These are phyloP conservation scores for Gliomastix tumulicola DNA, from an alignment of 2,329 filamentous ascomycete species.

Conservation along the genomic window DNA sequence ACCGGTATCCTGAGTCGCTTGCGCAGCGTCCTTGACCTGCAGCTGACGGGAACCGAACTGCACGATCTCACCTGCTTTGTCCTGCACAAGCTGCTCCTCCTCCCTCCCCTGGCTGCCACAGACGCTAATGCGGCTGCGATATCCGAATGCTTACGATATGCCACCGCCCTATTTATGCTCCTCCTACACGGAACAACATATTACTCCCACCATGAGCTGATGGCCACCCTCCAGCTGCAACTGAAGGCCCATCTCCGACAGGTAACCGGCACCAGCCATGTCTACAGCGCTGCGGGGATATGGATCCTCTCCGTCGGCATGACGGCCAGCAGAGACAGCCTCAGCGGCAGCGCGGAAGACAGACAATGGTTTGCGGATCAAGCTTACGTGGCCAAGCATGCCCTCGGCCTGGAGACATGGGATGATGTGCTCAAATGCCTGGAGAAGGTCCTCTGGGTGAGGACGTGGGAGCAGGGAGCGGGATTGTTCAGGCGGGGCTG, in stretches of 20 bases:
- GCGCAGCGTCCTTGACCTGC: constrained; percentile 29
- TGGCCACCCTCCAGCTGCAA: constrained; percentile 21
- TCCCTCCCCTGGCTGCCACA: constrained; percentile 6
- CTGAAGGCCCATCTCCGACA: constrained; percentile 21
- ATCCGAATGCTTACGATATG: constrained; percentile 38
- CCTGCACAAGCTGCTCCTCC: constrained; percentile 38
- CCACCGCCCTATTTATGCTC: constrained; percentile 43
- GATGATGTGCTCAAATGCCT: constrained; percentile 8
- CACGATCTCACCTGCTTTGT: constrained; percentile 50
- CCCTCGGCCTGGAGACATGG: constrained; percentile 3
- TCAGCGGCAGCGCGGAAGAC: constrained; percentile 13
- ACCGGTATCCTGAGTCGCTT: constrained; percentile 33
- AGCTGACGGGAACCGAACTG: constrained; percentile 31
- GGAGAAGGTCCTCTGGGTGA: constrained; percentile 20
- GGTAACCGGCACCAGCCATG: constrained; percentile 3
- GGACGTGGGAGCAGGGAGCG: not conserved
- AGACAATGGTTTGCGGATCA: constrained; percentile 19
- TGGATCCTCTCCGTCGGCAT: constrained; percentile 37
- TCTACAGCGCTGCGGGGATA: constrained; percentile 19
- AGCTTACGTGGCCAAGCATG: constrained; percentile 6
- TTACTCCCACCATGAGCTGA: constrained; percentile 39
- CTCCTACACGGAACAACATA: constrained; percentile 47
- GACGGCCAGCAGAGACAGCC: constrained; percentile 19
- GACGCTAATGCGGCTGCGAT: constrained; percentile 9
- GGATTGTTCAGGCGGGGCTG: too few species aligned